Evolutionary conservation across 257 asterid genomes (phyloP).

Genomic region (Nicotiana tomentosiformis): DNA sequence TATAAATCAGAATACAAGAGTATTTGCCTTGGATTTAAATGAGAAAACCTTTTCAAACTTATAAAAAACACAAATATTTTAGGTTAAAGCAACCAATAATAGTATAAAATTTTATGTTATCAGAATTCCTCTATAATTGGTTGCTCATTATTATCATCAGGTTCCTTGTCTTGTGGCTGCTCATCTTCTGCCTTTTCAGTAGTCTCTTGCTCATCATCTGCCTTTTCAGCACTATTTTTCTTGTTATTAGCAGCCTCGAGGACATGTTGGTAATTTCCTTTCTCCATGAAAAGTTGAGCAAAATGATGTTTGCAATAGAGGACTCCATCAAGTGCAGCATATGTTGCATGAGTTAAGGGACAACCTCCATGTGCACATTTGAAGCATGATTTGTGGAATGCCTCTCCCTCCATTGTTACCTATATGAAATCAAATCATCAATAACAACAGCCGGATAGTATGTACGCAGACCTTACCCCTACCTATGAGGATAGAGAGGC

Average conservation of each 20-base stretch:
- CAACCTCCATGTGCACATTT: conserved; percentile 94
- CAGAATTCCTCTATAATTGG: not conserved
- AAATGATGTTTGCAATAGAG: conserved; percentile 92
- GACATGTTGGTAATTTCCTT: conserved; percentile 67
- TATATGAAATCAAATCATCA: not conserved
- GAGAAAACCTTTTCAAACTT: not conserved
- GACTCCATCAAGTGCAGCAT: conserved; percentile 82
- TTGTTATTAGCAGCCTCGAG: conserved; percentile 31
- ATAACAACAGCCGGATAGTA: too few species aligned
- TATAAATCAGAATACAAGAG: not conserved
- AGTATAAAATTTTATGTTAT: not conserved
- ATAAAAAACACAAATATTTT: not conserved
- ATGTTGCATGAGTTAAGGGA: conserved; percentile 57
- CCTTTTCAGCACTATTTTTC: conserved; percentile 2
- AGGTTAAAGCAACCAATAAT: not conserved
- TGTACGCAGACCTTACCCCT: too few species aligned
- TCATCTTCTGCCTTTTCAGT: conserved; percentile 5
- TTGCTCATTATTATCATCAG: not conserved
- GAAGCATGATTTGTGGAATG: conserved; percentile 81
- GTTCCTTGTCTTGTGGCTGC: not conserved
- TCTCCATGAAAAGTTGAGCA: conserved; percentile 84
- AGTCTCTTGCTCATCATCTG: not conserved
- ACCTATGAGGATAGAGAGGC: too few species aligned
- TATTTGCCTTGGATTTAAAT: not conserved
- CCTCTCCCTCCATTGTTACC: conserved; percentile 78